Evolutionary conservation across 225 moss, liverwort and hornwort species (phyloP), one percentile per base, ranked within the genome.

Genomic region (Marchantia polymorpha): DNA sequence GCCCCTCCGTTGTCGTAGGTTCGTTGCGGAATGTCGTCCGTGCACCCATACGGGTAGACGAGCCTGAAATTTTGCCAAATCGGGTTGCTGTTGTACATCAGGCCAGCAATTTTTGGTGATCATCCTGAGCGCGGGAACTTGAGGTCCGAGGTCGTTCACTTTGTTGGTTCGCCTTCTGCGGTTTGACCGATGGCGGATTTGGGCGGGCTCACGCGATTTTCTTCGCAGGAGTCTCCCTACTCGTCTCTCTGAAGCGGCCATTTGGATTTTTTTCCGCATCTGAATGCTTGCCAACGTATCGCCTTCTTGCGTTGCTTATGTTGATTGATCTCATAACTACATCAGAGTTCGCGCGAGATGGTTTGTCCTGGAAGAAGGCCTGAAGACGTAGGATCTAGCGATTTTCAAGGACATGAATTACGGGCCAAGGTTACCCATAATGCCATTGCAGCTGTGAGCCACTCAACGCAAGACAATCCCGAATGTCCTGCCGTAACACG

Each of bases 311-410:
- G 54, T 54, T 54, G 53, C 76, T 58, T 76, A 60, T 76, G 60
- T 46, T 22, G 46, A 11, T 31, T 59, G 76, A 60, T 59, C 20
- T 22, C 39, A 16, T 23, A 20, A 27, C 20, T 10, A 26, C 7
- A 76, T 16, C 76, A 48, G 55, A 60, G 15, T 19, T 39, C 19
- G 11, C 55, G 50, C 48, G 79, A 69, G 55, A 79, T 79, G 79
- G 79, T 72, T 55, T 72, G 39, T 4, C 39, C 70, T 22, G 47
- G 58, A 29, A 20, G 79, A n/a, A 39, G 58, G 19, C 15, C 29
- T 19, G 79, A 55, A 59, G 79, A 79, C 53, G 68, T 58, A 55
- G 69, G 56, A 79, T 70, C 56, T 59, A 79, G 79, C 14, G 58
- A 72, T 50, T 19, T 10, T 56, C 56, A 70, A 12, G 66, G 26